Percentiles rank a stretch among this genome's conserved stretches.
These are phyloP conservation scores for Crucihimalaya himalaica DNA, from an alignment of 345 rosid genomes.

Conservation along the genomic window DNA sequence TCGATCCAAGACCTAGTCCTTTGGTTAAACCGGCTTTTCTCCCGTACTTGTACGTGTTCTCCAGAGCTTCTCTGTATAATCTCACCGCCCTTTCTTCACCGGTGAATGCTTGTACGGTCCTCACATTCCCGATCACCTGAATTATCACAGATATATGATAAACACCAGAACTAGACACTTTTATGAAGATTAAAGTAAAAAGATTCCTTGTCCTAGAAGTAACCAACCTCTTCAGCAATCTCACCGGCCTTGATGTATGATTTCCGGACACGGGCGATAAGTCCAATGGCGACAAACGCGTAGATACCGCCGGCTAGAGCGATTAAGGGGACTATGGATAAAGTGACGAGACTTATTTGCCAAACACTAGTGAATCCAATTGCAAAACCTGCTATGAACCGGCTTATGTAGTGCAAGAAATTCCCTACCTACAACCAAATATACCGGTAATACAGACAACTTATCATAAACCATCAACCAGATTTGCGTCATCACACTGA, in stretches of 20 bases:
- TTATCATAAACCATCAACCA: not conserved
- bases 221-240: slow-evolving; percentile 90
- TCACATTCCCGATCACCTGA: slow-evolving; percentile 92
- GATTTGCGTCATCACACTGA: slow-evolving; percentile 5
- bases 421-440: slow-evolving; percentile 72
- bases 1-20: slow-evolving; percentile 86
- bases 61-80: slow-evolving; percentile 68
- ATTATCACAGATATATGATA: not conserved
- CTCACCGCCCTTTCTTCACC: slow-evolving; percentile 90
- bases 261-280: slow-evolving; percentile 73
- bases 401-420: slow-evolving; percentile 90
- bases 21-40: slow-evolving; percentile 83
- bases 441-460: not conserved
- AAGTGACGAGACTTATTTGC: slow-evolving; percentile 94
- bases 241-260: slow-evolving; percentile 93
- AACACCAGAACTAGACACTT: not conserved
- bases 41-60: slow-evolving; percentile 74
- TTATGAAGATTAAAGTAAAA: too few species aligned
- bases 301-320: slow-evolving; percentile 93
- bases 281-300: slow-evolving; percentile 81
- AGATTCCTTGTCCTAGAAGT: not conserved
- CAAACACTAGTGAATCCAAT: slow-evolving; percentile 88
- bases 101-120: slow-evolving; percentile 95
- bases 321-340: slow-evolving; percentile 89
- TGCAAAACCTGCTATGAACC: slow-evolving; percentile 81